Evolutionary conservation across 768 basidiomycete genomes (phyloP).

Genomic region (Trametes coccinea): DNA sequence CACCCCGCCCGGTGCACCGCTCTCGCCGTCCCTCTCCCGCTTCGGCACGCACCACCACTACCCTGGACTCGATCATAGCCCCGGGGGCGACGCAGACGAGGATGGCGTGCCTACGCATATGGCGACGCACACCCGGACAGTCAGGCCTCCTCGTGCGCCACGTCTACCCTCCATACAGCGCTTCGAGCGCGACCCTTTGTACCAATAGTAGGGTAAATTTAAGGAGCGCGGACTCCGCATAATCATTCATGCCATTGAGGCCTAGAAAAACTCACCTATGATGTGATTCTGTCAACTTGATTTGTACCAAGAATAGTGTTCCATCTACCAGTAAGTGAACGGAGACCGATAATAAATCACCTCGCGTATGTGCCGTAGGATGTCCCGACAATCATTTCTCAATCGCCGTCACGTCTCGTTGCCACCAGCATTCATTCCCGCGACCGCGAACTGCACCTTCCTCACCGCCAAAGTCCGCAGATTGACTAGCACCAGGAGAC

Average conservation of each 20-base stretch:
- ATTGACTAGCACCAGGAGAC: constrained; percentile 78
- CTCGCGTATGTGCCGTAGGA: too few relatives aligned
- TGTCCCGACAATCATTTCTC: too few relatives aligned
- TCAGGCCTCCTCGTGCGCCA: constrained; percentile 4
- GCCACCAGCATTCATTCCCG: constrained; percentile 34
- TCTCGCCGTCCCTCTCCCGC: constrained; percentile 5
- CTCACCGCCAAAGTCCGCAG: constrained; percentile 72
- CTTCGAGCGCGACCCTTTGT: constrained; percentile 10
- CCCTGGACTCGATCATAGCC: constrained; percentile 5
- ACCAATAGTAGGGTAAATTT: neutral
- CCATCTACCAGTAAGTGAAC: neutral
- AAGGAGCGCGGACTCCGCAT: neutral
- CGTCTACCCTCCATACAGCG: constrained; percentile 11
- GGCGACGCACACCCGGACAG: neutral
- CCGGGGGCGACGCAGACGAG: neutral
- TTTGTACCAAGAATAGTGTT: too few relatives aligned
- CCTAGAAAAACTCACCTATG: neutral
- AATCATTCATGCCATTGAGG: neutral
- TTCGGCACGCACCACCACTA: constrained; percentile 8
- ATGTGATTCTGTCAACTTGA: neutral
- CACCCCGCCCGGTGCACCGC: neutral
- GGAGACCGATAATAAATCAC: neutral
- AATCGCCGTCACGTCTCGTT: constrained; percentile 10
- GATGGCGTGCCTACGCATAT: neutral
- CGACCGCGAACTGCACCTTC: constrained; percentile 55